These are phyloP conservation scores for Creolimax fragrantissima DNA, from an alignment of 78 protist genomes.

Conservation along the genomic window DNA sequence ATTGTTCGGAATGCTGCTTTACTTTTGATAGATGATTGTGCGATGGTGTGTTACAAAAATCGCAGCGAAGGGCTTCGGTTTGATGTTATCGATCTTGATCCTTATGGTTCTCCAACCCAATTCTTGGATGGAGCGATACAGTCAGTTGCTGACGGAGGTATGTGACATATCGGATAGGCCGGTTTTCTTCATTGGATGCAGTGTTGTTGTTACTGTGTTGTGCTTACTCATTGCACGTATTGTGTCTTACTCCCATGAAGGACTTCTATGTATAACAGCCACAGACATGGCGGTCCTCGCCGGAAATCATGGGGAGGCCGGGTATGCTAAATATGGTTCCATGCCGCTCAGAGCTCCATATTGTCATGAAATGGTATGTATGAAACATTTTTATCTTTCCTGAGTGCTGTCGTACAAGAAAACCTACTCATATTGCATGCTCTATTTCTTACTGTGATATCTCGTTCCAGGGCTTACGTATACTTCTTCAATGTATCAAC, in stretches of 20 bases:
- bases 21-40: background rate
- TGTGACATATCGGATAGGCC: too few species aligned
- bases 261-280: conserved; percentile 88
- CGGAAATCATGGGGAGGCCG: conserved; percentile 77
- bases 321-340: conserved; percentile 83
- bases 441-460: background rate
- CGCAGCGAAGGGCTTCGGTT: conserved; percentile 24
- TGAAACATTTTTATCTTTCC: background rate
- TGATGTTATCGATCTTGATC: conserved; percentile 96
- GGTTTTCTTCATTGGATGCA: too few species aligned
- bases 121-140: conserved; percentile 92
- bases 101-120: conserved; percentile 94
- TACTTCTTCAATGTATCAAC: conserved; percentile 57
- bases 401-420: background rate
- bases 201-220: too few species aligned
- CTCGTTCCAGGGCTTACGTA: conserved; percentile 67
- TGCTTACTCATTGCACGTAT: background rate
- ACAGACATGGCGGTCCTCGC: conserved; percentile 91
- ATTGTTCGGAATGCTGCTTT: too few species aligned
- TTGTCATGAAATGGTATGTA: conserved; percentile 83
- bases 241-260: conserved; percentile 18
- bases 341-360: conserved; percentile 52
- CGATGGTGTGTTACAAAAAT: conserved; percentile 36
- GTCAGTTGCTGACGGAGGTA: conserved; percentile 70
- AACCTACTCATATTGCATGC: background rate